Conservation (phyloP, 163 green algal species). For the Chlamydomonas reinhardtii region DNA sequence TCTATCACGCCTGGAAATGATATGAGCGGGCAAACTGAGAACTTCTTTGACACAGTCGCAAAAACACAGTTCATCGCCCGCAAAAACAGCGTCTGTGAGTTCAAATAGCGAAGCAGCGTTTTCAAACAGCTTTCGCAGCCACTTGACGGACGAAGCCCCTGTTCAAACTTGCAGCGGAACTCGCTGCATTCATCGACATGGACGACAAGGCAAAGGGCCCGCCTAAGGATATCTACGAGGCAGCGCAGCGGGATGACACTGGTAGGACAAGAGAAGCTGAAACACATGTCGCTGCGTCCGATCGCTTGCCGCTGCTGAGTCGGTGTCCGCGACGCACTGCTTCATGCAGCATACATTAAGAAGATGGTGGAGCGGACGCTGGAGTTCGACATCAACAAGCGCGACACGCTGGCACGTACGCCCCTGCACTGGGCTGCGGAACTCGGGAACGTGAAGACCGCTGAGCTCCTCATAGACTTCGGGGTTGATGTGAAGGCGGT, state of each 20-base stretch:
- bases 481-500: conserved; percentile 32
- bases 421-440: conserved; percentile 69
- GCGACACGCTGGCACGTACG: conserved; percentile 56
- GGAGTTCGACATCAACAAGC: conserved; percentile 63
- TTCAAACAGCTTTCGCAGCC: too few relatives aligned
- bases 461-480: conserved; percentile 41
- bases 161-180: background rate
- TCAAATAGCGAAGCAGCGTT: too few relatives aligned
- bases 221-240: conserved; percentile 56
- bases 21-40: too few relatives aligned
- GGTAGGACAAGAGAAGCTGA: background rate
- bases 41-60: too few relatives aligned
- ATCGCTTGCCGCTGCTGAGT: too few relatives aligned
- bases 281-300: too few relatives aligned
- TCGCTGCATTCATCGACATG: background rate
- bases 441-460: conserved; percentile 50
- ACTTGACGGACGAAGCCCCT: too few relatives aligned
- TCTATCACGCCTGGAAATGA: too few relatives aligned
- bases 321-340: too few relatives aligned
- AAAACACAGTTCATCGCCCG: too few relatives aligned
- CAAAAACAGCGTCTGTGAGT: too few relatives aligned
- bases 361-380: conserved; percentile 57
- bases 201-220: background rate
- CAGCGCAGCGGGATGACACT: conserved; percentile 51
- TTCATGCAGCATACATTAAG: conserved; percentile 42